Evolutionary conservation across 129 eudicot species (phyloP).

Genomic region (carrot (Daucus carota)): DH1_v3.0 NC_030384.2:48873001-48873500

Average conservation of each 20-base stretch:
- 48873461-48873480: too few relatives aligned
- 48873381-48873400: too few relatives aligned
- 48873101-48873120: slow-evolving; percentile 79
- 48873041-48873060: slow-evolving; percentile 76
- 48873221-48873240: background rate
- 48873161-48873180: slow-evolving; percentile 67
- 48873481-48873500: too few relatives aligned
- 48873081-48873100: slow-evolving; percentile 53
- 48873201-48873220: slow-evolving; percentile 51
- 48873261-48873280: too few relatives aligned
- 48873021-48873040: slow-evolving; percentile 38
- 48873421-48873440: background rate
- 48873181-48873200: slow-evolving; percentile 56
- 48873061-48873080: slow-evolving; percentile 55
- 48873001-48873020: slow-evolving; percentile 52
- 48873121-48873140: slow-evolving; percentile 70
- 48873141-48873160: slow-evolving; percentile 67
- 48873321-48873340: too few relatives aligned
- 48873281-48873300: too few relatives aligned
- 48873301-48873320: too few relatives aligned
- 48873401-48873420: too few relatives aligned
- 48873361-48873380: too few relatives aligned
- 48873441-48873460: background rate
- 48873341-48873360: too few relatives aligned
- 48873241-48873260: too few relatives aligned